Evolutionary conservation across 495 filamentous ascomycete species (phyloP), one percentile per base, ranked within the genome.

Genomic region (Daldinia childiae): DNA sequence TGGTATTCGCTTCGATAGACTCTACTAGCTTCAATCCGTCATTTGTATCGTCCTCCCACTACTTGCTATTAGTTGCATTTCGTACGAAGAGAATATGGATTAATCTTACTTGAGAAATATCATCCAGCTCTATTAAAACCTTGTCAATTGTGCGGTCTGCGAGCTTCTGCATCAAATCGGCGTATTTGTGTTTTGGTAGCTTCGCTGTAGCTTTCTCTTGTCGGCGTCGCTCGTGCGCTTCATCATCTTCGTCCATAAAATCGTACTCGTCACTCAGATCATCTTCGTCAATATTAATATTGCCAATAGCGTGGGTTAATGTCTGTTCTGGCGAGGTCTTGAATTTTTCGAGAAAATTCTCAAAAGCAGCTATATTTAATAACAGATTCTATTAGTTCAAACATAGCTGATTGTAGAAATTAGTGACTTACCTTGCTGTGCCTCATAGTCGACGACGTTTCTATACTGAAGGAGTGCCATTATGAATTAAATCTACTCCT

Each of bases 221-320:
- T 73, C 75, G 82, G 36, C 80, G 82, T 69, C 72, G 82, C 59
- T 80, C 81, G 38, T 83, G 84, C 14, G 82, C 83, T 51, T 87
- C 88, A 64, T 91, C 90, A 52, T 88, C 89, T 80, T 97, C 91
- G 74, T 97, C 92, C 91, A 97, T 93, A 80, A 97, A 93, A 75
- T 97, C 93, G 76, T 97, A 94, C 73, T 97, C 94, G 76, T 98
- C 94, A 81, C 92, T 94, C n/a, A 90, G 86, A 71, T 90, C 89
- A 82, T 94, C 91, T 63, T 90, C 94, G 79, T 95, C 91, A 70
- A 99, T 91, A 77, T 92, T 90, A 75, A 99, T 86, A 58, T 92
- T 90, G 66, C 92, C 88, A 34, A 99, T 82, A 17, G 93, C 93
- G 75, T 91, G 87, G 58, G 90, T 88, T 65, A 92, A 85, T 4